These are phyloP conservation scores for Russula foetens DNA, from an alignment of 768 basidiomycete species.

Conservation along the genomic window DNA sequence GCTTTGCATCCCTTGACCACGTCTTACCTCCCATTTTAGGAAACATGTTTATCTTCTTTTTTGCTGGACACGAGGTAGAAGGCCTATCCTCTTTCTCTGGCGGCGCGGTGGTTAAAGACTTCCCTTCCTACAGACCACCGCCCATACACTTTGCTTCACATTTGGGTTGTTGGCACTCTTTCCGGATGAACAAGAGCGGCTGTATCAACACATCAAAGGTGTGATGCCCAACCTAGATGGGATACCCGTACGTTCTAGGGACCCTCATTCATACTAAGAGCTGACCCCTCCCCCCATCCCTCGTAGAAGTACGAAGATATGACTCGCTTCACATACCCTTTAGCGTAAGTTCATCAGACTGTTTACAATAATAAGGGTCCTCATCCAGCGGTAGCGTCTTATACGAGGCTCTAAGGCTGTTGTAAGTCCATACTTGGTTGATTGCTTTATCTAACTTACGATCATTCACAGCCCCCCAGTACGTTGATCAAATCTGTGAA, in stretches of 20 bases:
- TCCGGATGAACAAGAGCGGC: no score
- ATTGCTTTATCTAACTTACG: not conserved
- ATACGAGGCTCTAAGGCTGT: slow-evolving; percentile 33
- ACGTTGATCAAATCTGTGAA: not conserved
- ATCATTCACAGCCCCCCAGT: slow-evolving; percentile 3
- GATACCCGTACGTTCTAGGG: no score
- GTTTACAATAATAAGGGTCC: not conserved
- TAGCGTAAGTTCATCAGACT: slow-evolving; percentile 15
- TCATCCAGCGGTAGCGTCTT: slow-evolving; percentile 29
- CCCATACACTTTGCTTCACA: slow-evolving; percentile 31
- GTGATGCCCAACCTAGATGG: no score
- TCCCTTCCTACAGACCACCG: slow-evolving; percentile 27
- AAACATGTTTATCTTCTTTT: slow-evolving; percentile 27
- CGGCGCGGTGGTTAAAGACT: not conserved
- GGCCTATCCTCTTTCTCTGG: not conserved
- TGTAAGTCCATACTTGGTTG: slow-evolving; percentile 6
- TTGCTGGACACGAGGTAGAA: slow-evolving; percentile 29
- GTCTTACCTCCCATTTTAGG: not conserved
- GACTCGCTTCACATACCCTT: slow-evolving; percentile 13
- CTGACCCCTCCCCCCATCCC: no score
- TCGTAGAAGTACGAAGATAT: slow-evolving; percentile 22
- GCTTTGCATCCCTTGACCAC: not conserved
- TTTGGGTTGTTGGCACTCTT: slow-evolving; percentile 37
- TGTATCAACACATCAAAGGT: no score
- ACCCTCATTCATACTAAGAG: no score